phyloP scores from a whole-genome alignment of 2,329 filamentous ascomycete species.

The Cordyceps cateniannulata region DNA sequence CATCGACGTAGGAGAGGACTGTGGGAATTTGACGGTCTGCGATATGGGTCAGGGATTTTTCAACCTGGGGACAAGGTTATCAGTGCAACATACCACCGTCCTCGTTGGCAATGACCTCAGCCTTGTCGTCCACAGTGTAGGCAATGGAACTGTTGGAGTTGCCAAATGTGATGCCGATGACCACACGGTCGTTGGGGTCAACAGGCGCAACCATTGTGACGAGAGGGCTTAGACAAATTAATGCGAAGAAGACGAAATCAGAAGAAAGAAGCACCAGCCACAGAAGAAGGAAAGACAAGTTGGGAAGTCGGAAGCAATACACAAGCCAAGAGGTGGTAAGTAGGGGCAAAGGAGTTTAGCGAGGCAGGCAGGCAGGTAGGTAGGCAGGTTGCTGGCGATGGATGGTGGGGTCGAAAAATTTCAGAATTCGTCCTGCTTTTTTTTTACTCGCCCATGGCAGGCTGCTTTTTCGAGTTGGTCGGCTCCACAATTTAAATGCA shows the following conservation, averaged over 20 bases:
- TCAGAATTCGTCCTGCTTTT: conserved; percentile 13
- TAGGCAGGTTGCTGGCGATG: conserved; percentile 11
- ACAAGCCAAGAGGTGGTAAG: not conserved
- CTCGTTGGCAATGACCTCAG: conserved; percentile 97
- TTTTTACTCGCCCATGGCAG: not conserved
- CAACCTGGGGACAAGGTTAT: not conserved
- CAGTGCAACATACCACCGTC: conserved; percentile 68
- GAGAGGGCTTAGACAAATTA: conserved; percentile 9
- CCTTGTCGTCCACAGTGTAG: conserved; percentile 86
- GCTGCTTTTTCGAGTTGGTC: not conserved
- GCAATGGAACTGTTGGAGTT: conserved; percentile 98
- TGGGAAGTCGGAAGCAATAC: not conserved
- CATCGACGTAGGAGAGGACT: conserved; percentile 87
- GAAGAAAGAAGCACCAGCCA: conserved; percentile 11
- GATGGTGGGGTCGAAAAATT: conserved; percentile 16
- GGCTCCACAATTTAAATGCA: not conserved
- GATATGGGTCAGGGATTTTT: not conserved
- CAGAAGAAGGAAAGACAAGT: not conserved
- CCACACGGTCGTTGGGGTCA: conserved; percentile 55
- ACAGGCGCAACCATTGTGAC: conserved; percentile 39
- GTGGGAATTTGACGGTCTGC: conserved; percentile 94
- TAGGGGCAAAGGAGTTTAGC: not conserved
- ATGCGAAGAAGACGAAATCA: conserved; percentile 7
- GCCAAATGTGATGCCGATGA: conserved; percentile 95
- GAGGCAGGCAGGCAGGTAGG: conserved; percentile 5